Base-by-base conservation (phyloP, 164 flowering plant species). In the Umbellularia californica region DNA sequence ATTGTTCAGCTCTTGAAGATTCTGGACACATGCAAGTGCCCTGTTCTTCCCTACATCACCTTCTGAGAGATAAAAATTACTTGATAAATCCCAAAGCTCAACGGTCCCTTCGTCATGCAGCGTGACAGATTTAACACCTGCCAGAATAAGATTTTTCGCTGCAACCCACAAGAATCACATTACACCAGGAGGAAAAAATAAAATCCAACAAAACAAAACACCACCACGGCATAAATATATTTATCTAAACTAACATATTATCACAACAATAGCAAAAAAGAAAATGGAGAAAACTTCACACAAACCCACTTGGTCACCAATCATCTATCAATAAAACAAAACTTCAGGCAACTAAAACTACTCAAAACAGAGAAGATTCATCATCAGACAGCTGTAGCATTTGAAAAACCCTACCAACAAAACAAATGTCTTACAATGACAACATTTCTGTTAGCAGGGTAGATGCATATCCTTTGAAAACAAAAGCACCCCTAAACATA, bases 101-200 rank as follows among this genome's bases (percentile, higher is more conserved):
- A 93, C 96, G 0, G 51, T 67, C 22, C 89, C 90, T 79, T 90
- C 94, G 76, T 93, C 97, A 74, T 93, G 97, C 85, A 93, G 80
- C 20, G 94, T 87, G 72, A 93, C 94, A 65, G 96, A 93, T 80
- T 91, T 93, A 50, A 93, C 96, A 75, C 97, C 97, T 69, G 97
- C 94, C 74, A 93, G 94, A 82, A 93, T 76, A 50, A 93, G 89
- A 68, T 93, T 93, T 80, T 93, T 93, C 12, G 97, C 96, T 93
- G 92, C 85, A 86, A 70, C 25, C 28, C 73, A 58, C 33, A 82
- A 69, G 17, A 63, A 22, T 5, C 67, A 13, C 28, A 64, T 64
- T 64, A 25, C 15, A 13, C 17, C 28, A 64, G 24, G 67, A 22
- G 14, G 15, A 64, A 24, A 22, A 25, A 55, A 30, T 30, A 30